Base-by-base conservation (phyloP, 192 early-diverging fungal species). In the Coemansia asiatica region DNA sequence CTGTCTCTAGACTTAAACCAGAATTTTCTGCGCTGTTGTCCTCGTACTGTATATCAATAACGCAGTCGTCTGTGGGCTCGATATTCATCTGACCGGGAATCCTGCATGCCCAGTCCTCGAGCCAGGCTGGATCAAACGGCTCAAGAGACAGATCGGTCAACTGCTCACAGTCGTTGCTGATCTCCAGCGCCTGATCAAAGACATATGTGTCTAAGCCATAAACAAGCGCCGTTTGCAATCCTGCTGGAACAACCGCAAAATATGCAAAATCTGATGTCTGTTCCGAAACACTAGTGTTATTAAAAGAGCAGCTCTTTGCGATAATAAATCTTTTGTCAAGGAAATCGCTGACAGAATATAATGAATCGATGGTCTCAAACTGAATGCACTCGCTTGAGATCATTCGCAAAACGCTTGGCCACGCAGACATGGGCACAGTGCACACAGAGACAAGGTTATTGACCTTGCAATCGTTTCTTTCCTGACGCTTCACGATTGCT, bases 91-190 rank as follows among this genome's bases (percentile, higher is more conserved):
- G 62, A 28, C 33, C 38, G 0, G 57, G 12, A 31, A 22, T n/a
- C 13, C 49, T 56, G 51, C 36, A 48, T 19, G 44, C 55, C 78
- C 78, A 81, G 46, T 35, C 23, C 59, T 81, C 78, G 0, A 81
- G 64, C 78, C 78, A 81, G 0, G 66, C 33, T 0, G 64, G 35
- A 8, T 46, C 29, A 28, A 81, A 79, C 1, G 19, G 49, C 26
- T 28, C 33, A 2, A 12, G 10, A 44, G 40, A 28, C 21, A 49
- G 6, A 53, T 40, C 31, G 19, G 3, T 19, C 25, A 12, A 0
- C 40, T 18, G 23, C 10, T 28, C 26, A 10, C 55, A n/a, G 18
- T 5, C 4, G 47, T 49, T 56, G 28, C 55, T 49, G 28, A 46
- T 7, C 0, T 40, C 48, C 18, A 21, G 9, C 8, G 46, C 21